Evolutionary conservation across 2,329 filamentous ascomycete genomes (phyloP).

Genomic region (Aspergillus caelatus): DNA sequence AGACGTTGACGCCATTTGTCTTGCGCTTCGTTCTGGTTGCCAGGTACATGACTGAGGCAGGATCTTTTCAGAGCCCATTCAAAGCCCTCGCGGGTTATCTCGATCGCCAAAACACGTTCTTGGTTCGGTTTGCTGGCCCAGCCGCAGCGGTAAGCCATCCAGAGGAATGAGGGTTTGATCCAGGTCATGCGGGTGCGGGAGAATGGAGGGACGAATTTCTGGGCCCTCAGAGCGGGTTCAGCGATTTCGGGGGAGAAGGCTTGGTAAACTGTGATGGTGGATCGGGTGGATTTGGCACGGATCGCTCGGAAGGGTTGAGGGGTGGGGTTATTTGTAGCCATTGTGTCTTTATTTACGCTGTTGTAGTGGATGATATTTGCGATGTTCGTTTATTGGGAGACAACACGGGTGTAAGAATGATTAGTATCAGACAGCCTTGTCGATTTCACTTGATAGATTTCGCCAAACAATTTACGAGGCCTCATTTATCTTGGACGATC

Average conservation of each 20-base stretch:
- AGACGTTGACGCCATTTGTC: conserved; percentile 26
- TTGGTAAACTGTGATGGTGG: conserved; percentile 64
- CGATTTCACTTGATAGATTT: too few species aligned
- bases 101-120: conserved; percentile 60
- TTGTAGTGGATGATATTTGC: not conserved
- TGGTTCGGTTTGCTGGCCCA: conserved; percentile 61
- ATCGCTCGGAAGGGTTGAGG: conserved; percentile 51
- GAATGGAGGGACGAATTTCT: conserved; percentile 58
- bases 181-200: conserved; percentile 62
- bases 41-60: conserved; percentile 30
- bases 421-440: not conserved
- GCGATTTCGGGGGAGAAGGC: conserved; percentile 61
- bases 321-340: not conserved
- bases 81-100: conserved; percentile 57
- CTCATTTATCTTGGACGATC: not conserved
- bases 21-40: conserved; percentile 10
- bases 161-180: conserved; percentile 66
- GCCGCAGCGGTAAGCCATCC: conserved; percentile 67
- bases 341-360: not conserved
- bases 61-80: conserved; percentile 47
- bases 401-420: not conserved
- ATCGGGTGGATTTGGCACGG: conserved; percentile 53
- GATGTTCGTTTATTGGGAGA: not conserved
- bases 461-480: too few species aligned
- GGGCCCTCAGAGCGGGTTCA: conserved; percentile 52